A percentile compares a stretch with the other conserved stretches of the same genome.
Evolutionary conservation across 106 monocot genomes (phyloP).

Genomic region (Phalaenopsis equestris): DNA sequence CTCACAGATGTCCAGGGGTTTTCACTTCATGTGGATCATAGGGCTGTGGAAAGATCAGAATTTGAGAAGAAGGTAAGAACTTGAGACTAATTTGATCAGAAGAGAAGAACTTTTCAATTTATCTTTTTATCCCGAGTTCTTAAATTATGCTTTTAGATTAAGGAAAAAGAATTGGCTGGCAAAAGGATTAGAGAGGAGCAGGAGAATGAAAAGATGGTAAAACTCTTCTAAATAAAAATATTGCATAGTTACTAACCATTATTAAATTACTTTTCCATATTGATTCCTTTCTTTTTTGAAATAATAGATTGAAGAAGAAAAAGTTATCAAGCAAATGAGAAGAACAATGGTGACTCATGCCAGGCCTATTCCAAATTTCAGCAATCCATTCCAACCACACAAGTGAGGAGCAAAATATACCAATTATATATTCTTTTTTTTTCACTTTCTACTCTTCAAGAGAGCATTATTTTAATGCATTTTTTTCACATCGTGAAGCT

Average conservation of each 20-base stretch:
- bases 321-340: constrained; percentile 78
- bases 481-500: no score
- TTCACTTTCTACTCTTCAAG: not conserved
- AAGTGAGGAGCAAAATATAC: constrained; percentile 32
- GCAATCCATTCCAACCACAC: constrained; percentile 69
- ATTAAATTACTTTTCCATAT: not conserved
- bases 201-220: constrained; percentile 61
- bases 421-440: not conserved
- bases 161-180: constrained; percentile 65
- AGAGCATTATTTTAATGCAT: not conserved
- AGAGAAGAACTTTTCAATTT: constrained; percentile 18
- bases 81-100: constrained; percentile 47
- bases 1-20: constrained; percentile 80
- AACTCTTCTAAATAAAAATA: not conserved
- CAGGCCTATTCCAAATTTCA: constrained; percentile 69
- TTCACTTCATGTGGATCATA: constrained; percentile 68
- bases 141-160: constrained; percentile 38
- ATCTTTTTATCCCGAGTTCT: not conserved
- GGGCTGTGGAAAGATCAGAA: constrained; percentile 71
- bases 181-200: constrained; percentile 87
- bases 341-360: constrained; percentile 86
- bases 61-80: constrained; percentile 74
- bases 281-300: not conserved
- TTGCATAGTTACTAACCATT: not conserved
- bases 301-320: constrained; percentile 80